Base-by-base conservation (phyloP, 148 eudicot genomes). In the Beta vulgaris region DNA sequence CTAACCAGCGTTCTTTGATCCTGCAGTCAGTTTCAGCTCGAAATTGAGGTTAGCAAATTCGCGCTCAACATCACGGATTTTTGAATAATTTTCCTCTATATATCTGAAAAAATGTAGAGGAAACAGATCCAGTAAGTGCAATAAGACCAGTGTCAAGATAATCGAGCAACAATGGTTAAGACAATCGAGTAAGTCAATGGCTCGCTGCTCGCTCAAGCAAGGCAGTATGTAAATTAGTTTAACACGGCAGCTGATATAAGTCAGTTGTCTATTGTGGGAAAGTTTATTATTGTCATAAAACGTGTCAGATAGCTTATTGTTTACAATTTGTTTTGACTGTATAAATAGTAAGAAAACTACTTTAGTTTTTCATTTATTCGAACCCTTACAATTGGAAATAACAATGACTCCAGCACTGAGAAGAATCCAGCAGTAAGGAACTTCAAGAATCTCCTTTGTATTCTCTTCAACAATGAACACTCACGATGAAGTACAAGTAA, bases 11-110 rank as follows among this genome's bases (percentile, higher is more conserved):
- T 89, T 92, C 82, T 95, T 95, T 73, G 98, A 96, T 39, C 96
- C 98, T 67, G 98, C 84, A 28, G 98, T 92, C 75, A 95, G 98
- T 81, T 95, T 95, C 87, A 95, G 76, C 85, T 95, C 98, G 84
- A 95, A 68, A 7, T 80, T 76, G 48, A 92, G 98, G 83, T 87
- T 90, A 73, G 86, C 82, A 61, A 95, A 82, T 85, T 95, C 98
- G 53, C 88, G 88, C 46, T 95, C 98, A 77, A 95, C 97, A 78
- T 92, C 98, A 76, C 97, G 98, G 71, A 93, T 93, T 81, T 93
- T 91, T 14, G 97, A 72, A 81, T 92, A 95, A 71, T 95, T 95
- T 80, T 95, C 97, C 60, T 90, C 85, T 60, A 95, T 92, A 78
- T 95, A 95, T 85, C 98, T 95, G 83, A 77, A 19, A n/a, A 9